phyloP scores from a whole-genome alignment of 805 yeast species.

The Saccharomycopsis fermentans region DNA sequence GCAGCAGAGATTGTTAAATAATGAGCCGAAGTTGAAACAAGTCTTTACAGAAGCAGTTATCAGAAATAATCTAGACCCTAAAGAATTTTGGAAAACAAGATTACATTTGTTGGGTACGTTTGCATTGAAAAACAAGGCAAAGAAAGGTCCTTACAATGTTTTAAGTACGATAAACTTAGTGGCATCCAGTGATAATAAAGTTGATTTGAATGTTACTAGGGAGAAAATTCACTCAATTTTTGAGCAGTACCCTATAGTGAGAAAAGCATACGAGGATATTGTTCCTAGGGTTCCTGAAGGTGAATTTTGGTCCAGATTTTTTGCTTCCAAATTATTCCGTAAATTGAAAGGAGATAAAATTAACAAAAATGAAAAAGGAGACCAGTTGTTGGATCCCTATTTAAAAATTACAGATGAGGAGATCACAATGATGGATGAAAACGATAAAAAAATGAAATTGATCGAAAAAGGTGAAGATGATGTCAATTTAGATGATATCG shows the following conservation, averaged over 20 bases:
- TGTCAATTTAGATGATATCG: slow-evolving; percentile 26
- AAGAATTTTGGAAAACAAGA: slow-evolving; percentile 81
- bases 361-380: slow-evolving; percentile 68
- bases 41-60: slow-evolving; percentile 86
- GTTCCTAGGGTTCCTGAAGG: slow-evolving; percentile 87
- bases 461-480: slow-evolving; percentile 22
- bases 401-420: slow-evolving; percentile 58
- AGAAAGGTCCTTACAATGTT: slow-evolving; percentile 88
- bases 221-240: slow-evolving; percentile 86
- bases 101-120: slow-evolving; percentile 71
- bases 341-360: slow-evolving; percentile 83
- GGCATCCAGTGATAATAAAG: slow-evolving; percentile 86
- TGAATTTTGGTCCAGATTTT: slow-evolving; percentile 93
- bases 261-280: slow-evolving; percentile 78
- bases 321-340: slow-evolving; percentile 80
- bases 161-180: slow-evolving; percentile 89
- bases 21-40: slow-evolving; percentile 57
- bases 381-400: slow-evolving; percentile 75
- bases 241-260: slow-evolving; percentile 85
- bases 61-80: slow-evolving; percentile 60
- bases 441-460: slow-evolving; percentile 11
- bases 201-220: slow-evolving; percentile 83
- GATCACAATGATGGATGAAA: slow-evolving; percentile 19
- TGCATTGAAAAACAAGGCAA: slow-evolving; percentile 77
- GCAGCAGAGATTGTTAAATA: slow-evolving; percentile 67